Percentiles rank a stretch among this genome's conserved stretches.
These are phyloP conservation scores for Mortierella sp. DNA, from an alignment of 371 early-diverging fungal species.

Conservation along the genomic window DNA sequence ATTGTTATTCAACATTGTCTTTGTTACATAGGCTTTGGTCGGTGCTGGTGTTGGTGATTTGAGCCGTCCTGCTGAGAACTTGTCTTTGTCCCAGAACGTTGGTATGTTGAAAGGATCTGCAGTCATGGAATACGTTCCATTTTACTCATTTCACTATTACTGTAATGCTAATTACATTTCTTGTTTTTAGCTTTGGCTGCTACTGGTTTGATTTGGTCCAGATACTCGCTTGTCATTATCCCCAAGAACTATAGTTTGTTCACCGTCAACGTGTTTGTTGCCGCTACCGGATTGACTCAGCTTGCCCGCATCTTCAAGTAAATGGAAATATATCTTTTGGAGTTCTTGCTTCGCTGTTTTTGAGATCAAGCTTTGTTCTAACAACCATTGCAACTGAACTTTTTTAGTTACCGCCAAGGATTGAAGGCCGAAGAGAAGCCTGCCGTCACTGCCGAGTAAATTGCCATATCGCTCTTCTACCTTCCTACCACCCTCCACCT, in stretches of 20 bases:
- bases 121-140: background rate
- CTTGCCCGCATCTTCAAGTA: conserved; percentile 84
- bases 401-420: conserved; percentile 41
- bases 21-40: conserved; percentile 74
- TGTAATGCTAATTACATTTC: background rate
- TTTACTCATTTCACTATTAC: background rate
- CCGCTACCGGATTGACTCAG: conserved; percentile 89
- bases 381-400: background rate
- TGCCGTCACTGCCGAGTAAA: conserved; percentile 16
- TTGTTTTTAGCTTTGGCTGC: conserved; percentile 80
- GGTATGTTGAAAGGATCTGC: conserved; percentile 61
- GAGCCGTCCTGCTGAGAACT: conserved; percentile 91
- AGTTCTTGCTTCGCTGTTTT: too few species aligned
- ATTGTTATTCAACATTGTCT: background rate
- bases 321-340: background rate
- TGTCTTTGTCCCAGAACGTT: conserved; percentile 82
- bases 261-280: conserved; percentile 94
- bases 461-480: background rate
- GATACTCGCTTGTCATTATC: conserved; percentile 93
- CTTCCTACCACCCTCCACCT: background rate
- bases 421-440: conserved; percentile 18
- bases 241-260: conserved; percentile 93
- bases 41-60: conserved; percentile 94
- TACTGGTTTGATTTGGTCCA: conserved; percentile 96
- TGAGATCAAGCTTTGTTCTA: background rate